Base-by-base conservation (phyloP, 495 filamentous ascomycete species). In the Penicillium steckii region DNA sequence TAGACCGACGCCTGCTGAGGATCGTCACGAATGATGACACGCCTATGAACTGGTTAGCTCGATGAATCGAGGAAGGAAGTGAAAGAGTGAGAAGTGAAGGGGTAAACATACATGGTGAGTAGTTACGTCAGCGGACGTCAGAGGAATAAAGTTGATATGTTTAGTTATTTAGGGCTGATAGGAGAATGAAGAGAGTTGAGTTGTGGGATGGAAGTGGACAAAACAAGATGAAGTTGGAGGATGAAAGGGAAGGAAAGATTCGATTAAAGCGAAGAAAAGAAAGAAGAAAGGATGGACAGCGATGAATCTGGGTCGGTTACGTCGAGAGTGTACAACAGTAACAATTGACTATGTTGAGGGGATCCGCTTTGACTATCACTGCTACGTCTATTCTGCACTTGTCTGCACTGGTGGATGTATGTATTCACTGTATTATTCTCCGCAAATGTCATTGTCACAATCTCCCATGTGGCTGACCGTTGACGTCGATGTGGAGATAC, bases 11-110 rank as follows among this genome's bases (percentile, higher is more conserved):
- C 86, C 33, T 76, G 70, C 10, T 75, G 66, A 41, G 83, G 76
- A 58, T 87, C 78, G 64, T 90, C 84, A 65, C 86, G 79, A 68
- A 95, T 89, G 67, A 93, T 91, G 62, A 95, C 85, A 68, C 90
- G 83, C 90, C 89, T 95, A 52, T 60, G 72, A 22, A 25, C 5
- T 9, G 40, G 46, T 69, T 62, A 69, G 65, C 41, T n/a, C 41
- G 48, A 8, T 13, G 22, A n/a, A 40, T 17, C 10, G 10, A 5
- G 13, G 22, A 18, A 46, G 6, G 27, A 8, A 22, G 42, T n/a
- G 13, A 18, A 15, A n/a, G 19, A 19, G 35, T 18, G 15, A 29
- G 5, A 5, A 45, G 21, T 3, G 25, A 46, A 9, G 13, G 18
- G 33, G 13, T 26, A 1, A 32, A 33, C 63, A 43, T 65, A 70